Percentiles rank a stretch among this genome's conserved stretches.
Evolutionary conservation across 441 rosid species (phyloP).

Genomic region (Kokia cookei): DNA sequence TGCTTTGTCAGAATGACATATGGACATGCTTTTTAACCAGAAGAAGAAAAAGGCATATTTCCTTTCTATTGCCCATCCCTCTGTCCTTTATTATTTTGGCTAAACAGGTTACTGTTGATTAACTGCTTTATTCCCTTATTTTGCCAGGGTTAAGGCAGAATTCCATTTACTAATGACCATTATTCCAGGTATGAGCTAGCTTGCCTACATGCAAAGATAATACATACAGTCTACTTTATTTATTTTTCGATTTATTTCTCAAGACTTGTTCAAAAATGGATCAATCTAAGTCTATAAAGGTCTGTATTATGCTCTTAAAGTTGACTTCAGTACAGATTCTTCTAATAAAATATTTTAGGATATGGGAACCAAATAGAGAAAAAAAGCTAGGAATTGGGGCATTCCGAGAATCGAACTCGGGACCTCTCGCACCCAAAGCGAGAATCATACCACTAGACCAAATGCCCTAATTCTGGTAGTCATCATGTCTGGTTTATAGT

Average conservation of each 20-base stretch:
- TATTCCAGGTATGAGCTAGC: not conserved
- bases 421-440: constrained; percentile 58
- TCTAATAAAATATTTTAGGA: not conserved
- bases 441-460: constrained; percentile 60
- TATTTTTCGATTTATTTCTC: not conserved
- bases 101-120: not conserved
- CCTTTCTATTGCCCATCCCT: not conserved
- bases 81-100: not conserved
- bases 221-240: not conserved
- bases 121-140: not conserved
- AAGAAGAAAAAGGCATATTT: not conserved
- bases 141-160: not conserved
- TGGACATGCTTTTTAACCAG: not conserved
- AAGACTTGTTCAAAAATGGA: not conserved
- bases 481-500: not conserved
- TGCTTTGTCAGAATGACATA: not conserved
- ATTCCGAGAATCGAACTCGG: constrained; percentile 47
- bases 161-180: not conserved
- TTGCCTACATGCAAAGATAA: not conserved
- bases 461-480: constrained; percentile 1
- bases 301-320: not conserved
- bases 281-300: not conserved
- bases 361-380: not conserved
- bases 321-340: not conserved
- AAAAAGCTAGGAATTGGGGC: not conserved